A percentile compares a stretch with the other conserved stretches of the same genome.
phyloP scores from a whole-genome alignment of 768 basidiomycete genomes.

The Boletus rubroflammeus region DNA sequence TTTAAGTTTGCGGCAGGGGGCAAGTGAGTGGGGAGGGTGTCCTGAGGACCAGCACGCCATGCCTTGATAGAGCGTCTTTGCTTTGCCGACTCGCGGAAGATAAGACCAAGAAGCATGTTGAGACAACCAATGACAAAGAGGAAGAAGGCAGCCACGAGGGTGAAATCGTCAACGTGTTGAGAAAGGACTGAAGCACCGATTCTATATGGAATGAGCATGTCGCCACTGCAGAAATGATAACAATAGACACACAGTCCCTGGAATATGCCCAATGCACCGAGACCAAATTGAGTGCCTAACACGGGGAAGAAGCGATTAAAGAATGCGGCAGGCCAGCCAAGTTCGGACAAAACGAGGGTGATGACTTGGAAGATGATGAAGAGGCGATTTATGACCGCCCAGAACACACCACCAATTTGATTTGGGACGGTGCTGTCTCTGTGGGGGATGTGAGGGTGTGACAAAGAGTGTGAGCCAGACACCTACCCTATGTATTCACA shows the following conservation, averaged over 20 bases:
- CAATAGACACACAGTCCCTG: slow-evolving; percentile 66
- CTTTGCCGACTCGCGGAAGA: slow-evolving; percentile 64
- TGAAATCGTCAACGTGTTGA: slow-evolving; percentile 81
- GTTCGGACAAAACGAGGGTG: slow-evolving; percentile 76
- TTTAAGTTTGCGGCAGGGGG: slow-evolving; percentile 21
- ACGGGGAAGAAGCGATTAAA: slow-evolving; percentile 87
- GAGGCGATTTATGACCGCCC: slow-evolving; percentile 84
- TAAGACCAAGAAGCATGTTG: slow-evolving; percentile 74
- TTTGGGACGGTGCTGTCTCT: slow-evolving; percentile 81
- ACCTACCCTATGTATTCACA: slow-evolving; percentile 79
- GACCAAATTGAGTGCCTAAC: slow-evolving; percentile 76
- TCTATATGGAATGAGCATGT: slow-evolving; percentile 31
- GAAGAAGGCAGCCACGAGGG: slow-evolving; percentile 89
- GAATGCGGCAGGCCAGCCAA: slow-evolving; percentile 75
- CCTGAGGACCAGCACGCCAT: slow-evolving; percentile 55
- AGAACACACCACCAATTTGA: slow-evolving; percentile 87
- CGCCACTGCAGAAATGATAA: neutral
- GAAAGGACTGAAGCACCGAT: slow-evolving; percentile 71
- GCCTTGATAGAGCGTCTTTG: slow-evolving; percentile 57
- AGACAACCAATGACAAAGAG: slow-evolving; percentile 89
- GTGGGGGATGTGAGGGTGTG: slow-evolving; percentile 24
- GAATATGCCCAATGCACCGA: slow-evolving; percentile 84
- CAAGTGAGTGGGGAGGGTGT: slow-evolving; percentile 47
- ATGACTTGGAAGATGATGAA: slow-evolving; percentile 84
- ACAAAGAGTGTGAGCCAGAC: neutral